Base-by-base conservation (phyloP, 1,284 basidiomycete genomes). In the Gastroboletus turbinatus region DNA sequence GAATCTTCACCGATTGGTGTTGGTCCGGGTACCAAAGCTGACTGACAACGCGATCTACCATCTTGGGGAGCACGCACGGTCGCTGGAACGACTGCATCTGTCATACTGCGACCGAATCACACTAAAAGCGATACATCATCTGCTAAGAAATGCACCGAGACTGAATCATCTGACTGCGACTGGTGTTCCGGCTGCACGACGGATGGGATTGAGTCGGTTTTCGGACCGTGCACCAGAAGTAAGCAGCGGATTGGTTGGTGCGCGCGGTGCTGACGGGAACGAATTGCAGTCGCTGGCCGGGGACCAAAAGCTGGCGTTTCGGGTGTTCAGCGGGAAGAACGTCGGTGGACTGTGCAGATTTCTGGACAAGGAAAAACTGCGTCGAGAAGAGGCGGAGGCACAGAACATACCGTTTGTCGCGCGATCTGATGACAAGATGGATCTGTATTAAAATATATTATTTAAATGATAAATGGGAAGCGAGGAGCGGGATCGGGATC, bases 31-130 rank as follows among this genome's bases (percentile, higher is more conserved):
- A 10, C 81, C 82, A 14, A 82, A 80, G 61, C 61, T 88, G 62
- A 88, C 87, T 6, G 87, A 88, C 68, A 82, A 85, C 62, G 84
- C 80, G 8, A 68, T 87, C 35, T 90, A 90, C 63, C 75, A 85
- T 59, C 72, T 85, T 4, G 79, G 82, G 62, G 90, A 86, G 62
- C 81, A 92, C 78, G 71, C 82, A 56, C 73, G 78, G 44, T 82
- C 81, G 17, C 76, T 98, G 56, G 91, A 95, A 67, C 83, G 94
- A 14, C 81, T 97, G 44, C 91, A 97, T 67, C 74, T 98, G 13
- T 92, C 91, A 16, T 94, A 94, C 71, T 98, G 95, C 75, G 87
- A 90, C 60, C 82, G 87, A 52, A 77, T 98, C 56, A 85, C 88
- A 14, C 82, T 96, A 32, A 83, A 86, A 23, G 91, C 92, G 3